phyloP scores from a whole-genome alignment of 2,329 filamentous ascomycete species.

The Talaromyces atroroseus region DNA sequence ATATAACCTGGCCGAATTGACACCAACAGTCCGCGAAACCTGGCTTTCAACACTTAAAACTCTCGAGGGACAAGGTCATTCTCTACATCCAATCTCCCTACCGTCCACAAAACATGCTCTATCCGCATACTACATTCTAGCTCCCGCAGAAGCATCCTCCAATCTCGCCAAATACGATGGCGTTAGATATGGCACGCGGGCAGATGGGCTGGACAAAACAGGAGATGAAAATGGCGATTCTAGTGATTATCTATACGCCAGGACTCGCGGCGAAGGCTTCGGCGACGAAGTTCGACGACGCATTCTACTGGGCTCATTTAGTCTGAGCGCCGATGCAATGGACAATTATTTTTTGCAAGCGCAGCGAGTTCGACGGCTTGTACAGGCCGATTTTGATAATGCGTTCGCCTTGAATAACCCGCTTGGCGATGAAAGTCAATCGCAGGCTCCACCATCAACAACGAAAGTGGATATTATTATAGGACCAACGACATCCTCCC shows the following conservation, averaged over 20 bases:
- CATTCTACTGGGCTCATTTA: slow-evolving; percentile 85
- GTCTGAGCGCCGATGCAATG: slow-evolving; percentile 80
- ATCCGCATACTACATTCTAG: slow-evolving; percentile 91
- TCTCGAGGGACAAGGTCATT: slow-evolving; percentile 62
- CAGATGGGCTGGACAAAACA: slow-evolving; percentile 41
- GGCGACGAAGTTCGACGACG: slow-evolving; percentile 80
- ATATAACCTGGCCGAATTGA: slow-evolving; percentile 83
- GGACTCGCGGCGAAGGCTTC: slow-evolving; percentile 67
- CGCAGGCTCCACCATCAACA: neutral
- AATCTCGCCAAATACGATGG: slow-evolving; percentile 97
- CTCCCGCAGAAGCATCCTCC: slow-evolving; percentile 89
- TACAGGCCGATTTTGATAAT: slow-evolving; percentile 79
- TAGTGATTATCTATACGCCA: slow-evolving; percentile 61
- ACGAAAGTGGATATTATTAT: slow-evolving; percentile 73
- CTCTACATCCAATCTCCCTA: slow-evolving; percentile 69
- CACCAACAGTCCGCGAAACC: slow-evolving; percentile 59
- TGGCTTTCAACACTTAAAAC: slow-evolving; percentile 61
- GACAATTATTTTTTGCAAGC: slow-evolving; percentile 97
- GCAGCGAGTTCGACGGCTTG: slow-evolving; percentile 76
- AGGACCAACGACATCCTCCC: slow-evolving; percentile 77
- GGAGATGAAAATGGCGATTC: slow-evolving; percentile 46
- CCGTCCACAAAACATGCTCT: slow-evolving; percentile 80
- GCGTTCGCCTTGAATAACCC: slow-evolving; percentile 69
- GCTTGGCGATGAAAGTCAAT: slow-evolving; percentile 36
- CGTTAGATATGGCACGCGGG: slow-evolving; percentile 74